Evolutionary conservation across 768 basidiomycete species (phyloP), one percentile per base, ranked within the genome.

Genomic region (Lentinula lateritia): DNA sequence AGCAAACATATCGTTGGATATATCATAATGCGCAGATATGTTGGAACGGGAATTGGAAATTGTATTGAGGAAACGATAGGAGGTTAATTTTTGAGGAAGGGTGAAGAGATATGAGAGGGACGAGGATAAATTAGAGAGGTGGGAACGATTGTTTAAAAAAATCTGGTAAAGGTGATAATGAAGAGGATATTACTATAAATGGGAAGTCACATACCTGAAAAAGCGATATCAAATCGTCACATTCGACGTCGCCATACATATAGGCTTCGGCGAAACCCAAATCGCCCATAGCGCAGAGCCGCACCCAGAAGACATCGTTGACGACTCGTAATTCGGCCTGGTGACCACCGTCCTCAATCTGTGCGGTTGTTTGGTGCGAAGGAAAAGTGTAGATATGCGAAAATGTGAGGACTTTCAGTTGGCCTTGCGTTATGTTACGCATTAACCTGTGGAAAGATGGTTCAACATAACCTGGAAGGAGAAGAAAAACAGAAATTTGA

Each of bases 1-100:
- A 61, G 78, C 76, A 68, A 90, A 90, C 88, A 90, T 89, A 7
- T 79, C 81, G 68, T 92, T 91, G 5, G 86, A 87, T 54, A 90
- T 86, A 68, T 92, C 90, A 69, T 92, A 90, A 70, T 90, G 89
- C 4, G 88, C 87, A 39, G 84, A 84, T 63, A 90, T 88, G 67
- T 90, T 90, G 15, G 80, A 82, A 6, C 83, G 76, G 8, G 85
- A 82, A 68, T 87, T 88, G 53, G 80, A 75, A 46, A 90, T 78
- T 5, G 86, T 84, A 68, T 87, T 88, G 55, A 86, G 74, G 66
- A 90, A 86, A 18, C 83, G 80, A 52, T 81, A 83, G 32, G 82
- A 83, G 5, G 84, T 83, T 28, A 86, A 66, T 62, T 78, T 79
- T 58, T 83, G 79, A 6, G 84, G 79, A 36, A 85, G 65, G 1